phyloP scores from a whole-genome alignment of 331 rosid genomes.

The Acacia concinna region DNA sequence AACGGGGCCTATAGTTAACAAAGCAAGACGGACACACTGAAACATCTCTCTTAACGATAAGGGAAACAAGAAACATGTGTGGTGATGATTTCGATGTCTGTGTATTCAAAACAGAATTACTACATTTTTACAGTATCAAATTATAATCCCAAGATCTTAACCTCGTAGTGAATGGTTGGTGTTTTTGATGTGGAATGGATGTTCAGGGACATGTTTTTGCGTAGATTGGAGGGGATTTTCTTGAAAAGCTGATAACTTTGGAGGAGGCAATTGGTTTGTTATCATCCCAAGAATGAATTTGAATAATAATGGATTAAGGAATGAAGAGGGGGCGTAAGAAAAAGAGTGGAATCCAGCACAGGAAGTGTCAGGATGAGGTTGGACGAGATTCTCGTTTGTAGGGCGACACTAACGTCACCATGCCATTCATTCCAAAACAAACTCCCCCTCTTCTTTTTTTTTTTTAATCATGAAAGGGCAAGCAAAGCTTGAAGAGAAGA shows the following conservation, averaged over 20 bases:
- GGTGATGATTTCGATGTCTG: background rate
- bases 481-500: too few species aligned
- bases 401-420: background rate
- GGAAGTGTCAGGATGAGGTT: constrained; percentile 14
- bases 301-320: background rate
- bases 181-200: background rate
- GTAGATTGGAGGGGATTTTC: background rate
- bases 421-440: constrained; percentile 18
- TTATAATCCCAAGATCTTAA: background rate
- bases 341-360: background rate
- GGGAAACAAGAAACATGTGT: background rate
- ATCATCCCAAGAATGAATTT: background rate
- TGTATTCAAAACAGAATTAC: background rate
- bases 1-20: background rate
- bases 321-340: constrained; percentile 5
- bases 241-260: background rate
- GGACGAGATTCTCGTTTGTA: background rate
- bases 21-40: background rate
- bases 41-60: background rate
- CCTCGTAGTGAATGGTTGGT: background rate
- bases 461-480: too few species aligned
- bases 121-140: background rate
- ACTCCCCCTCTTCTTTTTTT: too few species aligned
- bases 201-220: background rate
- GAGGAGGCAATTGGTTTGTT: background rate